Percentiles rank a stretch among this genome's conserved stretches.
These are phyloP conservation scores for Hygrocybe coccinea DNA, from an alignment of 768 basidiomycete species.

Conservation along the genomic window DNA sequence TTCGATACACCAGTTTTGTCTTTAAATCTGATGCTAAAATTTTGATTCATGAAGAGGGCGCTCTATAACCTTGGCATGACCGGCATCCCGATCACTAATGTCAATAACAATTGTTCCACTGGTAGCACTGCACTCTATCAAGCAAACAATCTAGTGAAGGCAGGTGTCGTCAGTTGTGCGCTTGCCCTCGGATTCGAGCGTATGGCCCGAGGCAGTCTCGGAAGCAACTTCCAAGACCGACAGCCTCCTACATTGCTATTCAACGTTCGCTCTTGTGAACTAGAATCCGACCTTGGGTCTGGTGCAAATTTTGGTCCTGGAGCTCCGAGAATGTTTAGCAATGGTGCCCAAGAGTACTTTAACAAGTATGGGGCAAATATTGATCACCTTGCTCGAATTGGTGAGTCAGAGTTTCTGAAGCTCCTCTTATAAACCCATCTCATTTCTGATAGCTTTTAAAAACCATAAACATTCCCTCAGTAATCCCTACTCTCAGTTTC, in stretches of 20 bases:
- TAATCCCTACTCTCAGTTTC: slow-evolving; percentile 85
- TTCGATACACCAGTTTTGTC: not conserved
- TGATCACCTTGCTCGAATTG: slow-evolving; percentile 71
- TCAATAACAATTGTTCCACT: slow-evolving; percentile 86
- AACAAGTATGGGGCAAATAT: slow-evolving; percentile 64
- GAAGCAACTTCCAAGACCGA: slow-evolving; percentile 57
- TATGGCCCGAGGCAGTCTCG: slow-evolving; percentile 71
- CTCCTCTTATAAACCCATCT: not conserved
- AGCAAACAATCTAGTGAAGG: slow-evolving; percentile 66
- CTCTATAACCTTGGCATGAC: slow-evolving; percentile 82
- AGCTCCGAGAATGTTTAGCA: slow-evolving; percentile 71
- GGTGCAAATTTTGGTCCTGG: slow-evolving; percentile 66
- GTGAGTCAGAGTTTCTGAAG: slow-evolving; percentile 32
- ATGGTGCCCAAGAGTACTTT: slow-evolving; percentile 74
- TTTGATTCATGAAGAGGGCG: slow-evolving; percentile 46
- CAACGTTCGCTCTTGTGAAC: slow-evolving; percentile 37
- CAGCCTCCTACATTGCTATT: slow-evolving; percentile 47
- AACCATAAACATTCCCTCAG: slow-evolving; percentile 78
- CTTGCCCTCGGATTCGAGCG: slow-evolving; percentile 85
- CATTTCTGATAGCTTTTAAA: slow-evolving; percentile 55
- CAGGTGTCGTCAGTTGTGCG: slow-evolving; percentile 65
- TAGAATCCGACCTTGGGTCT: slow-evolving; percentile 48
- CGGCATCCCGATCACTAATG: slow-evolving; percentile 77
- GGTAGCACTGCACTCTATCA: slow-evolving; percentile 75
- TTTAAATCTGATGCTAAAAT: not conserved